Percentiles rank a stretch among this genome's conserved stretches.
phyloP scores from a whole-genome alignment of 1,284 basidiomycete species.

The Leccinum pachyderme region DNA sequence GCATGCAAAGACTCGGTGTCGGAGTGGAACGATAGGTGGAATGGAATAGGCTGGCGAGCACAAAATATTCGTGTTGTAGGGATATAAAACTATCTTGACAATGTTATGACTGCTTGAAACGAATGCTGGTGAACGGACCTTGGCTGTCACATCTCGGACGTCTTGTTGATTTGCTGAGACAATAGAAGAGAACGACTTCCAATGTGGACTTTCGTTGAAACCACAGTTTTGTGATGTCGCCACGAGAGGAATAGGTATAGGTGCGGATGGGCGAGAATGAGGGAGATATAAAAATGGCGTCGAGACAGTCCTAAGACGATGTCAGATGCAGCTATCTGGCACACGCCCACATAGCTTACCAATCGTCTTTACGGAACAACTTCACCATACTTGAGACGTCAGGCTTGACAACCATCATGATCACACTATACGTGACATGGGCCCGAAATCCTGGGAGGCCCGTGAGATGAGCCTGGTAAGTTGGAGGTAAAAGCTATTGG shows the following conservation, averaged over 20 bases:
- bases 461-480: constrained; percentile 56
- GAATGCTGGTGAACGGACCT: constrained; percentile 29
- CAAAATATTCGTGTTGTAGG: constrained; percentile 59
- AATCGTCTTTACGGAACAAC: constrained; percentile 45
- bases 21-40: constrained; percentile 59
- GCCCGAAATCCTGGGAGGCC: constrained; percentile 68
- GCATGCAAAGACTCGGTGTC: constrained; percentile 53
- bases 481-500: constrained; percentile 59
- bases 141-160: constrained; percentile 43
- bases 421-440: constrained; percentile 57
- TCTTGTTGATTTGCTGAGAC: constrained; percentile 39
- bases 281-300: constrained; percentile 67
- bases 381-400: constrained; percentile 41
- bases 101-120: background rate
- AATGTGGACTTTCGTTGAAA: constrained; percentile 45
- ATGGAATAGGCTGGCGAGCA: constrained; percentile 59
- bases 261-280: constrained; percentile 55
- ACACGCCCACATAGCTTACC: constrained; percentile 34
- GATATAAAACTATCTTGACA: constrained; percentile 43
- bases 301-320: constrained; percentile 44
- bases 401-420: constrained; percentile 43
- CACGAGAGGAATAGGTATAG: constrained; percentile 49
- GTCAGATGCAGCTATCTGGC: constrained; percentile 6
- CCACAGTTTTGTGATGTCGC: constrained; percentile 32
- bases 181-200: constrained; percentile 48